Conservation (phyloP, 2,329 filamentous ascomycete genomes). For the Cladosporium sp. region DNA sequence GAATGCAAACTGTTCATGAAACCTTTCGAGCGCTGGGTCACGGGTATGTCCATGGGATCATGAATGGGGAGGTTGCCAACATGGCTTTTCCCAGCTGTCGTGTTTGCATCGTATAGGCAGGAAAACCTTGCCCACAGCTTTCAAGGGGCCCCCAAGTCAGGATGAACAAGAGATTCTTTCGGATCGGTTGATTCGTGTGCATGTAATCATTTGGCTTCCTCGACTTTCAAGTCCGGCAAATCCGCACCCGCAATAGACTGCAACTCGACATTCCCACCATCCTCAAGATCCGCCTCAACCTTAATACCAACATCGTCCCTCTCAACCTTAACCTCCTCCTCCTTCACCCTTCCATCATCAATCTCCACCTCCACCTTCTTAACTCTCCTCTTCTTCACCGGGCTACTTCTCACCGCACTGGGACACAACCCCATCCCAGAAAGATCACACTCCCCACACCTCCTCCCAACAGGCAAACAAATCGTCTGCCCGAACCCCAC, state of each 20-base stretch:
- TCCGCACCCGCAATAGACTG: conserved; percentile 9
- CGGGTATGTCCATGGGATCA: neutral
- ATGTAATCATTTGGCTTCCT: neutral
- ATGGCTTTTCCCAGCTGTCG: neutral
- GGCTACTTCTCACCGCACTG: conserved; percentile 37
- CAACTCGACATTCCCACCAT: conserved; percentile 20
- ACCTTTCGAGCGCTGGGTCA: neutral
- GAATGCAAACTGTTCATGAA: no score
- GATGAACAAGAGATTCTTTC: no score
- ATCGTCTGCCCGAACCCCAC: conserved; percentile 86
- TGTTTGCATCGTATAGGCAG: neutral
- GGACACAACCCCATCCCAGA: conserved; percentile 70
- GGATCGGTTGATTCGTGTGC: no score
- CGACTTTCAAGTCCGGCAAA: neutral
- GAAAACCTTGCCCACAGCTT: no score
- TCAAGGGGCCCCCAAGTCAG: no score
- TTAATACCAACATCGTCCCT: conserved; percentile 25
- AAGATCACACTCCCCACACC: conserved; percentile 81
- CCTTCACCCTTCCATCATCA: conserved; percentile 18
- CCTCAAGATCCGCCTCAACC: conserved; percentile 26
- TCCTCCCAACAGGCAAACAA: conserved; percentile 72
- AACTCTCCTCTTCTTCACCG: conserved; percentile 48
- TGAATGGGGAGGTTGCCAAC: neutral
- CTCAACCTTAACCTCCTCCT: conserved; percentile 24
- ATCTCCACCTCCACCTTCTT: conserved; percentile 34